Conservation (phyloP, 208 protist genomes). For the Wallacemonas sp. region DNA sequence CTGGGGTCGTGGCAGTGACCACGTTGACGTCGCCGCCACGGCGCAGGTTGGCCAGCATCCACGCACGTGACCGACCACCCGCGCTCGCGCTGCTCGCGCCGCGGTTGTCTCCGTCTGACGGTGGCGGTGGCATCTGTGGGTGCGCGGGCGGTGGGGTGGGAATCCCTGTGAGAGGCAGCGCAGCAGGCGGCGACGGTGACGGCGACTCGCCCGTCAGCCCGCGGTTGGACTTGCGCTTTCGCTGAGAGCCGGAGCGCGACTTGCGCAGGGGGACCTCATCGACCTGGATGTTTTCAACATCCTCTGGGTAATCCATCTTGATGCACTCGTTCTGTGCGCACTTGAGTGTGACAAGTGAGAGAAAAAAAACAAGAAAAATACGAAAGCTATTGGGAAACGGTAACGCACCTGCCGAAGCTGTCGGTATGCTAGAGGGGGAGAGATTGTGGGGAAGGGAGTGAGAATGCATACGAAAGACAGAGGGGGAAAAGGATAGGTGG, state of each 20-base stretch:
- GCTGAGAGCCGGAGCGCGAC: slow-evolving; percentile 1
- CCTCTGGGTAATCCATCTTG: not conserved
- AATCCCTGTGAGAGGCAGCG: not conserved
- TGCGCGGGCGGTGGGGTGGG: not conserved
- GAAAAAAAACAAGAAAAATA: too few relatives aligned
- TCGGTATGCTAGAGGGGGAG: too few relatives aligned
- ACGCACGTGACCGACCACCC: slow-evolving; percentile 8
- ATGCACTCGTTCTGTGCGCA: too few relatives aligned
- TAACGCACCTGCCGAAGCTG: too few relatives aligned
- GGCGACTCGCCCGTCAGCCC: not conserved
- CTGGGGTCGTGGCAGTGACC: not conserved
- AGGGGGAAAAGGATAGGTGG: too few relatives aligned
- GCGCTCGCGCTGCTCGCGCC: too few relatives aligned
- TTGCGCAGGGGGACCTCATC: not conserved
- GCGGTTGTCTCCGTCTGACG: not conserved
- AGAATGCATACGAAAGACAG: too few relatives aligned
- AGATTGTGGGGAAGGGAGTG: too few relatives aligned
- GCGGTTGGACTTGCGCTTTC: slow-evolving; percentile 7
- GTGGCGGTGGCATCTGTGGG: slow-evolving; percentile 1
- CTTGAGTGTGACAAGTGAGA: too few relatives aligned
- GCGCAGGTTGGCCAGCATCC: slow-evolving; percentile 12
- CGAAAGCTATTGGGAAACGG: too few relatives aligned
- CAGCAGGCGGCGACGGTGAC: not conserved
- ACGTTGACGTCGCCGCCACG: not conserved
- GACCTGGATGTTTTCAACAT: not conserved